phyloP scores from a whole-genome alignment of 2,329 filamentous ascomycete species.

The Xylaria digitata region DNA sequence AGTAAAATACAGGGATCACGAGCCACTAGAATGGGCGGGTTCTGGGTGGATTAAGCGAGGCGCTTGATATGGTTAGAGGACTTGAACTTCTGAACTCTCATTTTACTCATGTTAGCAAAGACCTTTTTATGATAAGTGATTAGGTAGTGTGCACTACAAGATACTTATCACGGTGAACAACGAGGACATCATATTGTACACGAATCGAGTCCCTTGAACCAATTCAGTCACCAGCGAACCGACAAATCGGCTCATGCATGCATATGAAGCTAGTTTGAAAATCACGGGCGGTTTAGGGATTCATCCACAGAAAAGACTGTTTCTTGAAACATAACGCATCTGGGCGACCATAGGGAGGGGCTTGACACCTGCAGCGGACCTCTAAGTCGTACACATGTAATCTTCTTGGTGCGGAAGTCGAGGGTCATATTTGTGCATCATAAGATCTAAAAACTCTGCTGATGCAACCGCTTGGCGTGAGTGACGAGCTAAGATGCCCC shows the following conservation, averaged over 20 bases:
- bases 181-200: not conserved
- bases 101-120: not conserved
- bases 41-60: too few species aligned
- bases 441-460: not conserved
- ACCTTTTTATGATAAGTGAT: too few species aligned
- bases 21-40: too few species aligned
- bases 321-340: not conserved
- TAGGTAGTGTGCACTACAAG: too few species aligned
- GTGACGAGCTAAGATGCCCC: conserved; percentile 38
- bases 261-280: not conserved
- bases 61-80: too few species aligned
- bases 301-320: not conserved
- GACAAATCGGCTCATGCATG: not conserved
- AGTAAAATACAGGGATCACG: too few species aligned
- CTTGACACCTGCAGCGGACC: not conserved
- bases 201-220: not conserved
- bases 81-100: not conserved
- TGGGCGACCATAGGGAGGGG: not conserved
- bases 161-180: not conserved
- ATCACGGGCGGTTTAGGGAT: not conserved
- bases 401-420: not conserved
- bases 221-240: not conserved
- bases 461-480: not conserved
- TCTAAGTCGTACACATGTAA: not conserved
- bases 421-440: not conserved